A percentile compares a stretch with the other conserved stretches of the same genome.
phyloP scores from a whole-genome alignment of 208 protist genomes.

The Trichomonas tenax region DNA sequence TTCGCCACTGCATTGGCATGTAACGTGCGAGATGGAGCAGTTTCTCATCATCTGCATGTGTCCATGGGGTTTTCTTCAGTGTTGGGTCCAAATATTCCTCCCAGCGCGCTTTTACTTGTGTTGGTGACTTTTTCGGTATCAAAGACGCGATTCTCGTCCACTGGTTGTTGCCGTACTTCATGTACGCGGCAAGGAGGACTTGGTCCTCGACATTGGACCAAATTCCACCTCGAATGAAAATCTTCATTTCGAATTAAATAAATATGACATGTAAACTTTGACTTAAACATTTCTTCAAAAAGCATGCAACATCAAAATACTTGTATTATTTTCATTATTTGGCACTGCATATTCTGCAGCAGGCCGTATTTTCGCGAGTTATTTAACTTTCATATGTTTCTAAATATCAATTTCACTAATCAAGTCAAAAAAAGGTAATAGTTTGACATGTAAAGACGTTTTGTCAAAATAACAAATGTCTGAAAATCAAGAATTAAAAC shows the following conservation, averaged over 20 bases:
- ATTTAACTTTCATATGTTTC: no score
- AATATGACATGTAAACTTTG: no score
- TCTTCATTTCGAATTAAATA: constrained; percentile 20
- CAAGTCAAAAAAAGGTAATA: no score
- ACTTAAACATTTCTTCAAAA: no score
- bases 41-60: constrained; percentile 90
- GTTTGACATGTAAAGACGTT: no score
- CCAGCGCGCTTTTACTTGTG: constrained; percentile 96
- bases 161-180: constrained; percentile 97
- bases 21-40: constrained; percentile 88
- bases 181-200: constrained; percentile 93
- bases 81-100: constrained; percentile 95
- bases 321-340: no score
- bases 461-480: no score
- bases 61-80: constrained; percentile 98
- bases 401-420: no score
- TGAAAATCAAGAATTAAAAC: no score
- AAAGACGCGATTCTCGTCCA: constrained; percentile 79
- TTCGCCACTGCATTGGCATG: constrained; percentile 93
- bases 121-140: constrained; percentile 85
- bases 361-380: no score
- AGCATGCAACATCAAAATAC: no score
- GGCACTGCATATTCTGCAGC: no score
- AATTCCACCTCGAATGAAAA: constrained; percentile 70
- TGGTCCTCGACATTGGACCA: constrained; percentile 99